These are phyloP conservation scores for Xylaria castorea DNA, from an alignment of 495 filamentous ascomycete species.

Conservation along the genomic window DNA sequence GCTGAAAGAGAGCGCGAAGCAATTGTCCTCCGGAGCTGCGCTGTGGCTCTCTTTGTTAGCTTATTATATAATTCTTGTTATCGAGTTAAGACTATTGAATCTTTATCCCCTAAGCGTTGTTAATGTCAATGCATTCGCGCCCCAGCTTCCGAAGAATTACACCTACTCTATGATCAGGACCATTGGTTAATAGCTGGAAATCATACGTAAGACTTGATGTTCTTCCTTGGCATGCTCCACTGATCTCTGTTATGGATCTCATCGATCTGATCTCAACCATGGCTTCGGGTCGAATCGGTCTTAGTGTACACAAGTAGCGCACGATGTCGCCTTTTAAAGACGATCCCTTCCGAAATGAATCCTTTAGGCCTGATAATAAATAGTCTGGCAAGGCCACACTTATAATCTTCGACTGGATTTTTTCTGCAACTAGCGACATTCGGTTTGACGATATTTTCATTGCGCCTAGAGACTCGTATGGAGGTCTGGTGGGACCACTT, in stretches of 20 bases:
- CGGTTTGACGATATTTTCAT: neutral
- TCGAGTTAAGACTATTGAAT: neutral
- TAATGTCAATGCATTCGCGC: neutral
- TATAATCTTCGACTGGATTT: neutral
- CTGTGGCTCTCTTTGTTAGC: neutral
- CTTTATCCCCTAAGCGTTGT: neutral
- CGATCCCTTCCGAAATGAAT: neutral
- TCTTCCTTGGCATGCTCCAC: neutral
- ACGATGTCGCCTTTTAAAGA: neutral
- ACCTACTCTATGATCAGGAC: neutral
- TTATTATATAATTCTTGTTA: neutral
- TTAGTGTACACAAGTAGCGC: neutral
- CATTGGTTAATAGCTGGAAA: neutral
- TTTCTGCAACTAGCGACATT: no score
- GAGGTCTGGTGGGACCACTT: no score
- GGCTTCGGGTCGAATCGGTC: neutral
- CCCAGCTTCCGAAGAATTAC: neutral
- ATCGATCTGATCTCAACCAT: conserved; percentile 12
- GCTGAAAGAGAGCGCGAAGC: neutral
- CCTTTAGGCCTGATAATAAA: neutral
- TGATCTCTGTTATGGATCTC: neutral
- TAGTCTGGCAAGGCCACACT: neutral
- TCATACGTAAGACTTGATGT: conserved; percentile 13
- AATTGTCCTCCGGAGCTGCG: neutral
- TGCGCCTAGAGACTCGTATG: neutral